phyloP scores from a whole-genome alignment of 2,329 filamentous ascomycete species.

The Phaeosphaeriaceae sp. region DNA sequence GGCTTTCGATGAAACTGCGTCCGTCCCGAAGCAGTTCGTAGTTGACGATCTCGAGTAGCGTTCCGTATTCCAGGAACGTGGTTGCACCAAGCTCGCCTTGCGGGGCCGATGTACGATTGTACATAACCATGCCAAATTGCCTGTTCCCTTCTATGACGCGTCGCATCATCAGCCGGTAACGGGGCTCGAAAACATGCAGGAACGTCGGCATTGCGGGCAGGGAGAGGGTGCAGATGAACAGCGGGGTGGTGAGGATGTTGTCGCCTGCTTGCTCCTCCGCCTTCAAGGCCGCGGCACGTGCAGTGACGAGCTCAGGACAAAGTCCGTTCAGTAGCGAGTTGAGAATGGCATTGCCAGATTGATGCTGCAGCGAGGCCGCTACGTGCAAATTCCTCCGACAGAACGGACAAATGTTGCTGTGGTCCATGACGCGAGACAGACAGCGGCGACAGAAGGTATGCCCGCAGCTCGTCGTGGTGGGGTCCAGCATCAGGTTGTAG shows the following conservation, averaged over 20 bases:
- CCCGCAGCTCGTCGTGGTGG: slow-evolving; percentile 83
- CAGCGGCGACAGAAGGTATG: slow-evolving; percentile 90
- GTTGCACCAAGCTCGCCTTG: slow-evolving; percentile 62
- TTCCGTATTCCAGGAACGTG: slow-evolving; percentile 78
- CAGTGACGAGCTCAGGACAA: slow-evolving; percentile 70
- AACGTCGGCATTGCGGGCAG: slow-evolving; percentile 86
- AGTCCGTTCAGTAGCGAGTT: slow-evolving; percentile 70
- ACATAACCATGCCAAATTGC: slow-evolving; percentile 86
- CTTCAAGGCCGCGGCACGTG: slow-evolving; percentile 64
- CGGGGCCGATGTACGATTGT: slow-evolving; percentile 62
- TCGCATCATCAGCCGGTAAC: slow-evolving; percentile 88
- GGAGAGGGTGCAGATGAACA: slow-evolving; percentile 84
- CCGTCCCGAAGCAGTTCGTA: slow-evolving; percentile 79
- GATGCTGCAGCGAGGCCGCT: slow-evolving; percentile 57
- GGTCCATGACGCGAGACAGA: slow-evolving; percentile 77
- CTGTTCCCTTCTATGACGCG: slow-evolving; percentile 75
- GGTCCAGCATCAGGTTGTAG: slow-evolving; percentile 81
- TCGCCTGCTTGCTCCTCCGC: slow-evolving; percentile 65
- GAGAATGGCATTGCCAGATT: slow-evolving; percentile 70
- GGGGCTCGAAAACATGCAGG: slow-evolving; percentile 90
- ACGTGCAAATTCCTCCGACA: slow-evolving; percentile 74
- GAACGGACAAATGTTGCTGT: slow-evolving; percentile 79
- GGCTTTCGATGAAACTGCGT: slow-evolving; percentile 80
- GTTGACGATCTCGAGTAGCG: slow-evolving; percentile 77
- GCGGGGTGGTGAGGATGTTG: slow-evolving; percentile 65